phyloP scores from a whole-genome alignment of 2,329 filamentous ascomycete species.

The Aspergillus phoenicis region DNA sequence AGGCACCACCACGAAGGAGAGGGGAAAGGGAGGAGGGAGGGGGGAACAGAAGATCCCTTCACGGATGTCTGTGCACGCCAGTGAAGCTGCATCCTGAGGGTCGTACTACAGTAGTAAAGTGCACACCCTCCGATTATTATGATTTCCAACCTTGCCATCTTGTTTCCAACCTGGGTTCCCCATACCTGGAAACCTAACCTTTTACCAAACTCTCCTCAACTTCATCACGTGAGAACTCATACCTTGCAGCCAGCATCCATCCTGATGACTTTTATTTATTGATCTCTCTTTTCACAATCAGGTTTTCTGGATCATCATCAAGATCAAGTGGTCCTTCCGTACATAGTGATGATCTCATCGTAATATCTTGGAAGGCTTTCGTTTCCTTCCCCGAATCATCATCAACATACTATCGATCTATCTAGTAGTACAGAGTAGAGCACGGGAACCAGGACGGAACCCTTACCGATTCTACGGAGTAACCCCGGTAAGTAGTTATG shows the following conservation, averaged over 20 bases:
- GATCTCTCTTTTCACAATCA: neutral
- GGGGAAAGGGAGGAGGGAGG: neutral
- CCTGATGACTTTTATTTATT: neutral
- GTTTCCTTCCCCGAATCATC: too few relatives aligned
- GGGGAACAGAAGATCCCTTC: neutral
- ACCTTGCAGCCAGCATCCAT: constrained; percentile 1
- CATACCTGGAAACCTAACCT: neutral
- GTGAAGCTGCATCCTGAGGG: constrained; percentile 2
- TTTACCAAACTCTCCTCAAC: neutral
- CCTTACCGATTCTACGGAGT: too few relatives aligned
- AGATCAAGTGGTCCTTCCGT: neutral
- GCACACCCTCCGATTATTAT: neutral
- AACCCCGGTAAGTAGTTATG: too few relatives aligned
- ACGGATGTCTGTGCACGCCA: constrained; percentile 4
- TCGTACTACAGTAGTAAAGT: neutral
- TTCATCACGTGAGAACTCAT: neutral
- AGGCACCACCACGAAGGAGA: neutral
- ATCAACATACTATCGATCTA: too few relatives aligned
- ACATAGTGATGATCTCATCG: neutral
- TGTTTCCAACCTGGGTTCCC: neutral
- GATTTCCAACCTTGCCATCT: neutral
- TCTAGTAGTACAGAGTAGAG: too few relatives aligned
- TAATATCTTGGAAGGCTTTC: too few relatives aligned
- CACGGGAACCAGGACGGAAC: too few relatives aligned
- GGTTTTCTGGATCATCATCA: neutral